These are phyloP conservation scores for Mortierella sp. DNA, from an alignment of 371 early-diverging fungal genomes.

Conservation along the genomic window DNA sequence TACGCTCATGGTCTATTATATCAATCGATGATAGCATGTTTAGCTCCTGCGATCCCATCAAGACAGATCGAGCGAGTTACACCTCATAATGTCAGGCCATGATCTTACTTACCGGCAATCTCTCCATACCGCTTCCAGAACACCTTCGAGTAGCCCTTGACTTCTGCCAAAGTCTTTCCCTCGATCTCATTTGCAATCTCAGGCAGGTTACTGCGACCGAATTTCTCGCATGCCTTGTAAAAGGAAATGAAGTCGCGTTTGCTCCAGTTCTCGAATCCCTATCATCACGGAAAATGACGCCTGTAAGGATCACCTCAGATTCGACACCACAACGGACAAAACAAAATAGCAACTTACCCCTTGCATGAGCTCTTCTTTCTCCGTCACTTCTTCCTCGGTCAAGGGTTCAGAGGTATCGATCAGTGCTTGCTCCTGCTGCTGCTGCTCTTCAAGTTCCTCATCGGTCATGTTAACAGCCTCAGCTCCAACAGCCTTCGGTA, in stretches of 20 bases:
- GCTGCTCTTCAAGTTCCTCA: constrained; percentile 70
- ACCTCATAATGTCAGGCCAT: background rate
- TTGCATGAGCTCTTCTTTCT: constrained; percentile 80
- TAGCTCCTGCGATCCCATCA: background rate
- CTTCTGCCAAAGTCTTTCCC: constrained; percentile 89
- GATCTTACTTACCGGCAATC: constrained; percentile 60
- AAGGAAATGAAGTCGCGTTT: constrained; percentile 93
- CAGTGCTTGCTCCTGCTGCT: constrained; percentile 82
- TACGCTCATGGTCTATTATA: constrained; percentile 79
- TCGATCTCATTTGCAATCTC: constrained; percentile 88
- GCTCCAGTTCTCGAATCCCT: constrained; percentile 95
- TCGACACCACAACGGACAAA: background rate
- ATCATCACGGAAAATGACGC: background rate
- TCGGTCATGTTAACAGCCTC: constrained; percentile 58
- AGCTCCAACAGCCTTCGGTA: constrained; percentile 55
- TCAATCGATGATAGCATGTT: background rate
- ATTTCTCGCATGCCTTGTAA: constrained; percentile 89
- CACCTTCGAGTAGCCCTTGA: constrained; percentile 81
- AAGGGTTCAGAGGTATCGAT: constrained; percentile 91
- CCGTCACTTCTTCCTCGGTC: constrained; percentile 87
- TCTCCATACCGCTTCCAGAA: constrained; percentile 92
- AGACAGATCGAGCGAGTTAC: background rate
- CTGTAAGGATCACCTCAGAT: background rate
- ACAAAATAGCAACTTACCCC: constrained; percentile 45
- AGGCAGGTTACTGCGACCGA: constrained; percentile 81